phyloP scores from a whole-genome alignment of 177 flowering plant species.

The Vitis hybrid region DNA sequence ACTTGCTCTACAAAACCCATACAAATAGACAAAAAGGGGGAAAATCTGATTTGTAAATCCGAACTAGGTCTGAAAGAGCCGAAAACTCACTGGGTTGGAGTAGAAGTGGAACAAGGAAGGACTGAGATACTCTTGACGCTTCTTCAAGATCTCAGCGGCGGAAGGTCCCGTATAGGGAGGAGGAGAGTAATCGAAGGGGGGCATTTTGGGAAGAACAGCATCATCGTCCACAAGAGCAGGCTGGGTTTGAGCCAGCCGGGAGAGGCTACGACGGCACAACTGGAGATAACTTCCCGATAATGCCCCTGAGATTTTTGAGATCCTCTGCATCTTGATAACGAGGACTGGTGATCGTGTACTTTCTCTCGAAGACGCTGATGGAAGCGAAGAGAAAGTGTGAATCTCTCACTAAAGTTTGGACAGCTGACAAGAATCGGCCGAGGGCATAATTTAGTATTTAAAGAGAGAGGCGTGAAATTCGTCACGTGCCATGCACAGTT shows the following conservation, averaged over 20 bases:
- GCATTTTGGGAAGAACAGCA: constrained; percentile 59
- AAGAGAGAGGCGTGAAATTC: no score
- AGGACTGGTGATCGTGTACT: no score
- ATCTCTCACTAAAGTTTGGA: no score
- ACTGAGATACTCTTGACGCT: constrained; percentile 71
- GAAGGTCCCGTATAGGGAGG: constrained; percentile 84
- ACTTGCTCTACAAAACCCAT: no score
- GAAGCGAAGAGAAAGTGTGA: no score
- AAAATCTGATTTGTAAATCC: not conserved
- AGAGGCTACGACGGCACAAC: constrained; percentile 25
- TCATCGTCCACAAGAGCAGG: constrained; percentile 20
- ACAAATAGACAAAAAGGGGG: no score
- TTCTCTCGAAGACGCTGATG: no score
- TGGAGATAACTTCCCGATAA: constrained; percentile 11
- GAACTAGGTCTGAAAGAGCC: not conserved
- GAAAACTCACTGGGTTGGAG: constrained; percentile 54
- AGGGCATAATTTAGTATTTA: no score
- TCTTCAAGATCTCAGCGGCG: constrained; percentile 63
- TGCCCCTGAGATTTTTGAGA: constrained; percentile 18
- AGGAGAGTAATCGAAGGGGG: constrained; percentile 81
- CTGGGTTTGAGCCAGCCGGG: constrained; percentile 26
- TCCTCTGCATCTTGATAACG: constrained; percentile 31
- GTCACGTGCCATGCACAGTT: no score
- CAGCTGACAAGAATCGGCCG: no score
- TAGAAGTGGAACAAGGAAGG: constrained; percentile 81